Base-by-base conservation (phyloP, 2,329 filamentous ascomycete species). In the Chaetothyriales sp. region DNA sequence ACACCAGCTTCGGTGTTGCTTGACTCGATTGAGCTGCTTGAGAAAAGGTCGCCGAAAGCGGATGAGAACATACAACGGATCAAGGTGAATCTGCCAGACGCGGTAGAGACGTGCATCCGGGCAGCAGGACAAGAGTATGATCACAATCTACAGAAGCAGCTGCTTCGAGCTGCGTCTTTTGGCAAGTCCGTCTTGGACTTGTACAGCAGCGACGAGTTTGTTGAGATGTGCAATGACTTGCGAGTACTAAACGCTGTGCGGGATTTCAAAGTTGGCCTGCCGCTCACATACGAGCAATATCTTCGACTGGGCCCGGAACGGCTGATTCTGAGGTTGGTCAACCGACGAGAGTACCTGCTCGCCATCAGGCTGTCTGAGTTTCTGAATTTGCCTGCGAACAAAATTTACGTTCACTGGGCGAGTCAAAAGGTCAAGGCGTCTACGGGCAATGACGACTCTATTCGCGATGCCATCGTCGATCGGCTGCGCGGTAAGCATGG, bases 1-100 rank as follows among this genome's bases (percentile, higher is more conserved):
- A 90, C 88, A 0, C 81, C 92, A 2, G 86, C 90, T 2, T 90
- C 90, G 0, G 86, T 96, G n/a, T 73, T 98, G 2, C 74, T 98
- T 0, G 92, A 98, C 65, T 92, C 92, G 0, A 84, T 94, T 1
- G 84, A 88, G 50, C 84, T 95, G 61, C 74, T 98, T 3, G 90
- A 96, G 60, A 81, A 86, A 55, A 88, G 95, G 63, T 96, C 90
- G 0, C 90, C 92, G 1, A 96, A 95, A 66, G 92, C 92, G 6
- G 92, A 98, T 61, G 92, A 98, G 61, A 90, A 95, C 58, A 95
- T 98, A 51, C 92, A 96, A 63, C 77, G 95, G 1, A 98, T 98
- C 60, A 79, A 87, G 44, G 76, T 85, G 0, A 88, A 83, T 59
- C 76, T 98, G 2, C 87, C 87, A 1, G 89, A 95, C 64, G 92